phyloP scores from a whole-genome alignment of 176 grass and related monocot genomes.

The Ensete glaucum region DNA sequence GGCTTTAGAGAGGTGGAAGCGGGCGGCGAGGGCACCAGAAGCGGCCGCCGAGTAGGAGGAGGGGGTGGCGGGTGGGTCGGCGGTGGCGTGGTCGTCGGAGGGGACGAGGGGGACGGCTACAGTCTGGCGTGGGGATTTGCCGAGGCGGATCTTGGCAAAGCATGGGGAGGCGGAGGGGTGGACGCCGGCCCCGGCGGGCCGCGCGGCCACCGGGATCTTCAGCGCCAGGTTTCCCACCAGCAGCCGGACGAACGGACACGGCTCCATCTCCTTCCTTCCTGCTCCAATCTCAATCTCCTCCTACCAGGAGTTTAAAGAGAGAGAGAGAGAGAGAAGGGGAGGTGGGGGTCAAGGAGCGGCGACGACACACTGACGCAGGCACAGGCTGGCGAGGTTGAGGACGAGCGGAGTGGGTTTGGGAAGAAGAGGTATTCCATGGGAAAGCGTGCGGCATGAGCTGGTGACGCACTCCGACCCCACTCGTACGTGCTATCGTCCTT shows the following conservation, averaged over 20 bases:
- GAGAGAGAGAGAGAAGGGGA: not conserved
- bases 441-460: not conserved
- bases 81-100: conserved; percentile 8
- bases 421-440: not conserved
- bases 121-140: conserved; percentile 49
- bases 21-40: conserved; percentile 8
- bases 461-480: not conserved
- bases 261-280: conserved; percentile 36
- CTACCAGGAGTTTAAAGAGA: not conserved
- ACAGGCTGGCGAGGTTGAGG: not conserved
- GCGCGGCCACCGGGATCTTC: conserved; percentile 44
- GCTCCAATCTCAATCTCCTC: not conserved
- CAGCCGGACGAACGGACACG: conserved; percentile 91
- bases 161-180: conserved; percentile 56
- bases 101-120: conserved; percentile 36
- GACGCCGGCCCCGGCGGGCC: conserved; percentile 36
- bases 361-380: not conserved
- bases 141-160: conserved; percentile 80
- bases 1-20: conserved; percentile 11
- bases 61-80: not conserved
- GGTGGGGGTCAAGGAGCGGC: not conserved
- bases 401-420: not conserved
- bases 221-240: conserved; percentile 74
- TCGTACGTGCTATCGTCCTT: too few species aligned
- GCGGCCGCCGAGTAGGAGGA: not conserved